Base-by-base conservation (phyloP, 352 stramenopile genomes). In the Blastocystis sp. region DNA sequence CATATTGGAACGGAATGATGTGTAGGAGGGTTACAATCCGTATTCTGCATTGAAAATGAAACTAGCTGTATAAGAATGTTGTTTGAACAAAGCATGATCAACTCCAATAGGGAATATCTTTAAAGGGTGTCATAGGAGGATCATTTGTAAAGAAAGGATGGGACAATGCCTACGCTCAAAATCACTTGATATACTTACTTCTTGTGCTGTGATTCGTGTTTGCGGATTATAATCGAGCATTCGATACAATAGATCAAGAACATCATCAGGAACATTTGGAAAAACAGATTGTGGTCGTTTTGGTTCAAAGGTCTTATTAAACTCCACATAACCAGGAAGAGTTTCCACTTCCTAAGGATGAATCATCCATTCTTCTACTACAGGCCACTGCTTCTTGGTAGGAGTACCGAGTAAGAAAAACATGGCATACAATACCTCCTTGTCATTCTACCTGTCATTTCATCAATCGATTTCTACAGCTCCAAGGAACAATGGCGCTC, bases 11-110 rank as follows among this genome's bases (percentile, higher is more conserved):
- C 2, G 51, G 11, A n/a, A 7, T 67, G 6, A 81, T 35, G 32
- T 24, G 24, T 81, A 81, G 71, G 71, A 95, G 21, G 94, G 93
- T 52, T 99, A 99, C 91, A 92, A 95, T 35, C 96, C 96, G 4
- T 92, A 98, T 85, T 93, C 93, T 80, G 92, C 93, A 58, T 98
- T 99, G 90, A 97, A 98, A 90, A 99, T 99, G 96, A 93, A 97
- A 88, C 98, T 99, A 96, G 96, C 96, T 90, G 88, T 89, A 39
- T 65, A 11, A 32, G 27, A 16, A 65, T 39, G 59, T 80, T 80
- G 39, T 59, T 59, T 21, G 0, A 78, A 42, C 21, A 24, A 74
- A 29, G 57, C 9, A 32, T 66, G 11, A 21, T 7, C 46, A 66
- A 27, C 27, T 63, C 51, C 51, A 83, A 49, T 66, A 83, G 7